A percentile compares a stretch with the other conserved stretches of the same genome.
Evolutionary conservation across 1,284 basidiomycete genomes (phyloP).

Genomic region (Wolfiporia cocos): DNA sequence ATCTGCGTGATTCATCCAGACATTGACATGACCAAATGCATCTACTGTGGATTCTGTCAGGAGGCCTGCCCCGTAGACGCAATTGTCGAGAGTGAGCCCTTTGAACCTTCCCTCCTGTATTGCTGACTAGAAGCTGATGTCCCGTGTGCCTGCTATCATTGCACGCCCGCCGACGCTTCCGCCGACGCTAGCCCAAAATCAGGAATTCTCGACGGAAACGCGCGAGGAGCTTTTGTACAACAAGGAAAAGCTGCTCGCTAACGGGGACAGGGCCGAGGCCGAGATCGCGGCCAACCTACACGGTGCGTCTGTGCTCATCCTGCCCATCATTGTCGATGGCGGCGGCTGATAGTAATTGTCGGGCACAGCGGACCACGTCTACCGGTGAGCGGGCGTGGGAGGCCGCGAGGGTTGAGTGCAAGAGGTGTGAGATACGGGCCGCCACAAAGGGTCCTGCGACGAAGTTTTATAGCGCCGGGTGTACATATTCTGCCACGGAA

Average conservation of each 20-base stretch:
- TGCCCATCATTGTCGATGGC: slow-evolving; percentile 10
- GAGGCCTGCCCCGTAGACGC: slow-evolving; percentile 99
- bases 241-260: slow-evolving; percentile 95
- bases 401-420: slow-evolving; percentile 5
- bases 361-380: slow-evolving; percentile 52
- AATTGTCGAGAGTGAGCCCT: slow-evolving; percentile 97
- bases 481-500: slow-evolving; percentile 10
- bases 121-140: slow-evolving; percentile 2
- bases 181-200: slow-evolving; percentile 81
- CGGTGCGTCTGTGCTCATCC: slow-evolving; percentile 38
- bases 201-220: slow-evolving; percentile 95
- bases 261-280: slow-evolving; percentile 94
- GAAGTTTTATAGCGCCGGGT: slow-evolving; percentile 1
- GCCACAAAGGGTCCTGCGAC: slow-evolving; percentile 17
- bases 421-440: slow-evolving; percentile 14
- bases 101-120: slow-evolving; percentile 13
- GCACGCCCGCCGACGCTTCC: too few species aligned
- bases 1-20: slow-evolving; percentile 39
- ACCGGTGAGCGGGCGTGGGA: slow-evolving; percentile 37
- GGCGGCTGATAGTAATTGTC: slow-evolving; percentile 11
- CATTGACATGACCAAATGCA: slow-evolving; percentile 96
- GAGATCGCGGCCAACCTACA: slow-evolving; percentile 95
- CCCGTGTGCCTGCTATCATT: slow-evolving; percentile 4
- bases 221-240: slow-evolving; percentile 99
- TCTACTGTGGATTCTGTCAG: slow-evolving; percentile 98